Base-by-base conservation (phyloP, 2,329 filamentous ascomycete species). In the Fusarium devonianum region DNA sequence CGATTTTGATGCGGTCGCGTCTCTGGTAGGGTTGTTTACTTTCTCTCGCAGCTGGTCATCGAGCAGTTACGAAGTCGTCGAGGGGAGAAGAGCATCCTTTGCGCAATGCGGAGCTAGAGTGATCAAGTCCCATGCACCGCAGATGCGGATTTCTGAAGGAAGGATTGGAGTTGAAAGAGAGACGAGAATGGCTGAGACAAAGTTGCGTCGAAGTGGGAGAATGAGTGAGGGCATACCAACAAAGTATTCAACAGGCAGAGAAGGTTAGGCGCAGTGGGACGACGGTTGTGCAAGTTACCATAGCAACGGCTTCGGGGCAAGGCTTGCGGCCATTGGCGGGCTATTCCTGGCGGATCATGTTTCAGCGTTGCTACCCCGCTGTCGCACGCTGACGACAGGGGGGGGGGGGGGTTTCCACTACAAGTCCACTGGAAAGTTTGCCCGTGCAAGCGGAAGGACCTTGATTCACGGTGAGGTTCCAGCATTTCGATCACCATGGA, bases 21-120 rank as follows among this genome's bases (percentile, higher is more conserved):
- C 12, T 39, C 37, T 35, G 33, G 40, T 44, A 33, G 12, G 52
- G 29, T 45, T 65, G 63, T 65, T 65, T 65, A 65, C 58, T 64
- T 65, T 62, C 63, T 64, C 58, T 65, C 56, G 42, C 60, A 43
- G 22, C 19, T 38, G 60, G 60, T 65, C 62, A 64, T 65, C 49
- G 58, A 65, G 63, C 41, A 52, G 62, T 51, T 33, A 44, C 26
- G 45, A 47, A 59, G 48, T 64, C 38, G 58, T 64, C 42, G 48
- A 49, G 42, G 38, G 42, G 46, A 47, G 34, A 49, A 56, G 59
- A 55, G 60, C 63, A 65, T 65, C 58, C 50, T 62, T 62, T 58
- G 60, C 43, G 54, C 51, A 41, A 49, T 46, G 57, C 45, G 38
- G 62, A 49, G 46, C 43, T 40, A 36, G 22, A 34, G 39, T 36